These are phyloP conservation scores for Cordyceps cateniannulata DNA, from an alignment of 2,329 filamentous ascomycete genomes.

Conservation along the genomic window DNA sequence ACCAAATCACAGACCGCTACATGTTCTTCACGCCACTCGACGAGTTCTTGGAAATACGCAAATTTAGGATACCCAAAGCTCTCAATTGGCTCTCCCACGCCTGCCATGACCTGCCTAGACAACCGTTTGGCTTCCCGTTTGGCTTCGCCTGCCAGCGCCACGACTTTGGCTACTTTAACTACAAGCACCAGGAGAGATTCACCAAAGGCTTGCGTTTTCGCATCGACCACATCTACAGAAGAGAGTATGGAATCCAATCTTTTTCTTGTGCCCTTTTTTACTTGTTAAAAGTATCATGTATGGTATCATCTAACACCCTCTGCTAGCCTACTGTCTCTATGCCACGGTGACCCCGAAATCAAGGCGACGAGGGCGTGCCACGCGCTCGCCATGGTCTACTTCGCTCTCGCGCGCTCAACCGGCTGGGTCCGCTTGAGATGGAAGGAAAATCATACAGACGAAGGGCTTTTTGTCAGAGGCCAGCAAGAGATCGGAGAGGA, in stretches of 20 bases:
- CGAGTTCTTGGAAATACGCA: background rate
- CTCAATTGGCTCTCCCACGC: conserved; percentile 20
- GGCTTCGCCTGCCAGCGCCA: conserved; percentile 30
- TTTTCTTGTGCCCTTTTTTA: no score
- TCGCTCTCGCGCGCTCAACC: conserved; percentile 24
- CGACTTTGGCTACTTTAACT: conserved; percentile 39
- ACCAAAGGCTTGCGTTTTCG: conserved; percentile 25
- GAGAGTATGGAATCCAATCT: conserved; percentile 19
- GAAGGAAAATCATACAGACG: no score
- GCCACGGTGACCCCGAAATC: conserved; percentile 14
- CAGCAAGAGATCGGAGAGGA: conserved; percentile 12
- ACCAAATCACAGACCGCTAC: conserved; percentile 7
- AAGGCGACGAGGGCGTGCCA: conserved; percentile 18
- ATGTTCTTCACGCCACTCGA: conserved; percentile 1
- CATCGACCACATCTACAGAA: conserved; percentile 39
- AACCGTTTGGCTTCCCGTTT: conserved; percentile 22
- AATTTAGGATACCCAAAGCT: background rate
- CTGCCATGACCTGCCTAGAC: conserved; percentile 21
- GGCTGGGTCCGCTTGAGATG: conserved; percentile 20
- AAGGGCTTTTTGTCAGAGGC: conserved; percentile 7
- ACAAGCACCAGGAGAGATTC: conserved; percentile 28
- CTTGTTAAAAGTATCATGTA: no score
- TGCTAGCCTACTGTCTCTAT: conserved; percentile 24
- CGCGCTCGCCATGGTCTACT: conserved; percentile 27
- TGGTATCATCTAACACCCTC: background rate